Evolutionary conservation across 495 filamentous ascomycete genomes (phyloP).

Genomic region (Neurospora sp.): DNA sequence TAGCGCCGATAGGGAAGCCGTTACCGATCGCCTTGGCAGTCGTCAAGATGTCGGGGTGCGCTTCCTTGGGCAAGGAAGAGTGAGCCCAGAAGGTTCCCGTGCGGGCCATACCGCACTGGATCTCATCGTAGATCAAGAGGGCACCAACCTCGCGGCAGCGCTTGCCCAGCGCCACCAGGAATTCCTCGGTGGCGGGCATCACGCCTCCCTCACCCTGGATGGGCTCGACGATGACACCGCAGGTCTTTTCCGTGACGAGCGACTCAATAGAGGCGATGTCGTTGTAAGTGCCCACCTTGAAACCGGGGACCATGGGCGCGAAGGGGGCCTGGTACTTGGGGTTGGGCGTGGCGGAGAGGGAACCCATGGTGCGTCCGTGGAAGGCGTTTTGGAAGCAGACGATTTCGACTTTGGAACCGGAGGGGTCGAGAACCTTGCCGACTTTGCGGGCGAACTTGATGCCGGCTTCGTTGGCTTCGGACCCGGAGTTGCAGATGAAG

Average conservation of each 20-base stretch:
- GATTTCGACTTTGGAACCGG: slow-evolving; percentile 68
- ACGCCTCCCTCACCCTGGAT: slow-evolving; percentile 97
- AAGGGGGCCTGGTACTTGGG: slow-evolving; percentile 96
- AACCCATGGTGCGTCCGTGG: slow-evolving; percentile 94
- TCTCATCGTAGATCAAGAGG: slow-evolving; percentile 89
- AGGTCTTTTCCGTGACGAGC: slow-evolving; percentile 74
- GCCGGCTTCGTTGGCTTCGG: slow-evolving; percentile 93
- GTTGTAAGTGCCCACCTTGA: slow-evolving; percentile 78
- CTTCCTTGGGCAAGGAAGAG: slow-evolving; percentile 53
- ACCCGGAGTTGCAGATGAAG: slow-evolving; percentile 91
- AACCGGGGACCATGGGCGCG: slow-evolving; percentile 89
- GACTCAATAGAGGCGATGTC: slow-evolving; percentile 57
- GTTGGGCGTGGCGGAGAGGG: slow-evolving; percentile 89
- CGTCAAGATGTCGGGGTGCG: slow-evolving; percentile 90
- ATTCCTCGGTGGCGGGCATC: slow-evolving; percentile 69
- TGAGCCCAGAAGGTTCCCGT: slow-evolving; percentile 92
- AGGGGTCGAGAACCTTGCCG: slow-evolving; percentile 60
- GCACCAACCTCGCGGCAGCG: slow-evolving; percentile 83
- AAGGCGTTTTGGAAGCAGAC: slow-evolving; percentile 86
- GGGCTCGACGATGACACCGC: slow-evolving; percentile 92
- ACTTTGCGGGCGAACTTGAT: slow-evolving; percentile 94
- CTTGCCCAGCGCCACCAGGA: slow-evolving; percentile 64
- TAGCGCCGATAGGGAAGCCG: slow-evolving; percentile 89
- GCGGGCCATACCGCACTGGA: slow-evolving; percentile 83
- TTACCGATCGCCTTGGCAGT: slow-evolving; percentile 94